Base-by-base conservation (phyloP, 164 flowering plant species). In the Paratinospora sagittata region DNA sequence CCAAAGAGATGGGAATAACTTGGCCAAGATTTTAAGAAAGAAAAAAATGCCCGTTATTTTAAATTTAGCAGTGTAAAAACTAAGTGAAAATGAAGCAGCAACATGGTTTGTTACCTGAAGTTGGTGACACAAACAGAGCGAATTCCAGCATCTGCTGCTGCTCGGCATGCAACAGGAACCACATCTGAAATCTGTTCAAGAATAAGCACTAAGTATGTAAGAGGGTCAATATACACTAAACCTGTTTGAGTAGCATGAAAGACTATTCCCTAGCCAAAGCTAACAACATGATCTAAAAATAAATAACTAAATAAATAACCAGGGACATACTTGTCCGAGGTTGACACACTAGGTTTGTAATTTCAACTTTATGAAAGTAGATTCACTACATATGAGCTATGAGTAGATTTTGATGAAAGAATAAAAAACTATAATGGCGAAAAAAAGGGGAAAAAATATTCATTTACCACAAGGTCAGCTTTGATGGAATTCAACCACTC, bases 71-170 rank as follows among this genome's bases (percentile, higher is more conserved):
- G 21, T 24, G 2, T 14, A 34, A 3, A 24, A 3, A 47, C 4
- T 55, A 52, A 62, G 34, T 30, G 26, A 49, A 37, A 57, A 39
- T 21, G 14, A 69, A 69, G 27, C 23, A 57, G n/a, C n/a, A n/a
- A 19, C 36, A 21, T 27, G 63, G 34, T 0, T 72, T 65, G 65
- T 70, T 69, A 91, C 99, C 99, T 92, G 80, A 95, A 95, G 78
- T 95, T 92, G 60, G 99, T 91, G 49, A 92, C 97, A 87, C 99
- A 95, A 75, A 92, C 97, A 67, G 96, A 86, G 27, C 96, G 99
- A 74, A 95, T 88, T 69, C 97, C 97, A 85, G 98, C 99, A 84
- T 95, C 98, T 27, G 96, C 93, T 69, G 99, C 99, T 60, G 98
- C 99, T 69, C 98, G 93, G 72, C 99, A 95, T 69, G 97, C 98